Conservation (phyloP, 1,284 basidiomycete species). For the Leccinum olivaceoglutinosum region DNA sequence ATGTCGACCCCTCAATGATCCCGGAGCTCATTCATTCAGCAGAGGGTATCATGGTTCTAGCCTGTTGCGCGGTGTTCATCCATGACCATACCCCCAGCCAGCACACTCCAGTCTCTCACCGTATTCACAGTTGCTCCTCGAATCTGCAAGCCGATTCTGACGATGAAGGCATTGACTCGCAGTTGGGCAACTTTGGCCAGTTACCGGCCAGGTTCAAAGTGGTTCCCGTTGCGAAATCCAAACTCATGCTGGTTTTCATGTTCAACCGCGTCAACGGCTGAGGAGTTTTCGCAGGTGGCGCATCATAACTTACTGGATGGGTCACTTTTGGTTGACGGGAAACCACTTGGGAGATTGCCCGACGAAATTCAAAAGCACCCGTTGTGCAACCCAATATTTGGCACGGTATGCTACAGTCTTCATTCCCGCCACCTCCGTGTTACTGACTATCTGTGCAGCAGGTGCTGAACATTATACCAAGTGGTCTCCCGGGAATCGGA, state of each 20-base stretch:
- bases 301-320: constrained; percentile 39
- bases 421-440: background rate
- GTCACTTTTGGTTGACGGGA: constrained; percentile 37
- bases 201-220: constrained; percentile 30
- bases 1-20: constrained; percentile 27
- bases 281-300: constrained; percentile 22
- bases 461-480: constrained; percentile 33
- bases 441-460: constrained; percentile 21
- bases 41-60: constrained; percentile 27
- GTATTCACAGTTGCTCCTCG: constrained; percentile 18
- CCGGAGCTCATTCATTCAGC: constrained; percentile 19
- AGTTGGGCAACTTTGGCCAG: constrained; percentile 32
- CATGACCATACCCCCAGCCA: constrained; percentile 27
- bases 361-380: constrained; percentile 28
- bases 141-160: background rate
- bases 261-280: constrained; percentile 12
- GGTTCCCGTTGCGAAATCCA: constrained; percentile 25
- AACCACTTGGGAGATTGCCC: constrained; percentile 35
- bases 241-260: constrained; percentile 38
- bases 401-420: constrained; percentile 16
- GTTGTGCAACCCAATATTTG: constrained; percentile 31
- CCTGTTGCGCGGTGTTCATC: constrained; percentile 33
- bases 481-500: constrained; percentile 31
- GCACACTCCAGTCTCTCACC: background rate
- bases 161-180: constrained; percentile 32